Evolutionary conservation across 2,329 filamentous ascomycete genomes (phyloP).

Genomic region (Reticulascus tulasneorum): DNA sequence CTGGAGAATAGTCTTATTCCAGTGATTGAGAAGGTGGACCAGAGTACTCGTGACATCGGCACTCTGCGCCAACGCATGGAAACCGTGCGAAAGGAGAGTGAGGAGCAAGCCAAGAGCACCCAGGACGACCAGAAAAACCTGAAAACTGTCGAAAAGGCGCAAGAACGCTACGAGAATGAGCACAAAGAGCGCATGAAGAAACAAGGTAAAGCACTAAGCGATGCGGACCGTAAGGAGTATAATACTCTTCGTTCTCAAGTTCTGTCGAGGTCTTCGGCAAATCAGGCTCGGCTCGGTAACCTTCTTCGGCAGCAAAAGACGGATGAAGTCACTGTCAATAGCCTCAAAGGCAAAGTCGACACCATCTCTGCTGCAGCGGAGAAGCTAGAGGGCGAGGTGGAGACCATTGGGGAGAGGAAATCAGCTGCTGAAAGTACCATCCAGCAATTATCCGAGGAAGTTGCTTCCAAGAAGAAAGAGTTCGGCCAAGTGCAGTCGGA

Average conservation of each 20-base stretch:
- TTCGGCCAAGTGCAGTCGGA: constrained; percentile 83
- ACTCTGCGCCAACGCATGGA: constrained; percentile 64
- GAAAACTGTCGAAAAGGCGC: constrained; percentile 80
- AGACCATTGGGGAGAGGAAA: constrained; percentile 65
- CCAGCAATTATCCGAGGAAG: constrained; percentile 69
- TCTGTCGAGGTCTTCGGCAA: constrained; percentile 73
- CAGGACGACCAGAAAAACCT: constrained; percentile 78
- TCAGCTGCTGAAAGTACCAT: constrained; percentile 57
- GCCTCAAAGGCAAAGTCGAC: constrained; percentile 83
- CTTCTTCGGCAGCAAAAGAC: constrained; percentile 86
- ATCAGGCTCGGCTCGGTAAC: constrained; percentile 80
- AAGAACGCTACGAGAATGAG: constrained; percentile 81
- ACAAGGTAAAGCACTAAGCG: constrained; percentile 80
- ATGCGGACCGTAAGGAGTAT: constrained; percentile 85
- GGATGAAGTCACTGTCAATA: constrained; percentile 86
- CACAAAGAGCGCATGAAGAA: constrained; percentile 82
- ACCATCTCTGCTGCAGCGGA: constrained; percentile 68
- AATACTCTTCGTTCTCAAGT: constrained; percentile 80
- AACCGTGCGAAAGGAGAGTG: constrained; percentile 70
- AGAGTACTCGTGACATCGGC: constrained; percentile 68
- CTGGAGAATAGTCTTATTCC: constrained; percentile 82
- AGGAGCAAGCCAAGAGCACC: constrained; percentile 64
- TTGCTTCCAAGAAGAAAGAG: constrained; percentile 84
- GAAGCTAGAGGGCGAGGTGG: constrained; percentile 69
- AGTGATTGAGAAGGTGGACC: constrained; percentile 84